Evolutionary conservation across 1,139 yeast genomes (phyloP), one percentile per base, ranked within the genome.

Genomic region (Spencermartinsiella ligniputridi): DNA sequence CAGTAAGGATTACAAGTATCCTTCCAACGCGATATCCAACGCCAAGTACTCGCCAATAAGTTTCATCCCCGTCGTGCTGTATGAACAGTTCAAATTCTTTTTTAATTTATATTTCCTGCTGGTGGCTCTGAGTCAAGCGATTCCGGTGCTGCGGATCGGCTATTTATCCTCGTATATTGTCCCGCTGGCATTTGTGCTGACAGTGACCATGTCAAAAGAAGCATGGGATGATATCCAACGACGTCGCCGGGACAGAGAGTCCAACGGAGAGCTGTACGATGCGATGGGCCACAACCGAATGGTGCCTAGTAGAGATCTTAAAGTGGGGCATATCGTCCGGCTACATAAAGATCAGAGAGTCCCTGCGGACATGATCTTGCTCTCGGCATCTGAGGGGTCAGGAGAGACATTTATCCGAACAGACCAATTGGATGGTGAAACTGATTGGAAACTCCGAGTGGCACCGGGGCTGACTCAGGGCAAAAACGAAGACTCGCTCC

Each of bases 381-480:
- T 94, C 37, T 95, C 88, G 60, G 82, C 96, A 0, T 82, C 90
- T 40, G 97, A 90, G 58, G 62, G 67, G 15, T 61, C 73, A 1
- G 98, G 97, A 3, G 99, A 92, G 62, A 78, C 92, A 1, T 94
- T 94, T 59, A 86, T 94, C 52, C 85, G 95, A 57, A 94, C 99
- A 0, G 99, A 94, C 68, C 99, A 94, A 64, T 71, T 94, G 44
- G 99, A 94, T 64, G 99, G 99, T 57, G 99, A 94, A 63, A 94
- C 99, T 8, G 99, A 94, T 67, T 94, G 99, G 99, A 94, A 94
- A 63, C 71, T 94, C 46, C 72, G 64, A 44, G 70, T 86, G 25
- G 94, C 97, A 0, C 75, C 81, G 43, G 75, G 81, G 8, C 61
- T 80, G 22, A 87, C 97, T 0, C 97, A 92, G 64, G 57, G 62